Conservation (phyloP, 1,284 basidiomycete species). For the Microbotryum lychnidis-dioicae region DNA sequence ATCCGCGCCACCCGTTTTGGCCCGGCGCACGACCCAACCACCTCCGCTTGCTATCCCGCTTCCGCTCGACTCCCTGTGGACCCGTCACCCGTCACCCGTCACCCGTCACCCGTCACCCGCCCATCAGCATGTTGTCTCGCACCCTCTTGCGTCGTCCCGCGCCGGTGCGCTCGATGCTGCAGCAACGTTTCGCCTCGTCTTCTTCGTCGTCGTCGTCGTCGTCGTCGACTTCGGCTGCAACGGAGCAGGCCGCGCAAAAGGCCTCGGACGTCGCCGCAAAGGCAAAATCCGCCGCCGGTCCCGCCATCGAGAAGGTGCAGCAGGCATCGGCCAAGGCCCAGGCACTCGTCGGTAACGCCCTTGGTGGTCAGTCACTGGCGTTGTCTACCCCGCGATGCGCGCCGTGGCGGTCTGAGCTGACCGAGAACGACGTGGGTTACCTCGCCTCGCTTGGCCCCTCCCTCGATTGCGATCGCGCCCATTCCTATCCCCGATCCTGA, state of each 20-base stretch:
- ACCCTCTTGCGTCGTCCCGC: conserved; percentile 2
- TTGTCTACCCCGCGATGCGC: neutral
- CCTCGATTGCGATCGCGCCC: too few relatives aligned
- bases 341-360: conserved; percentile 52
- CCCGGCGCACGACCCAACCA: neutral
- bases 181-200: conserved; percentile 12
- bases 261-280: conserved; percentile 56
- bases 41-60: neutral
- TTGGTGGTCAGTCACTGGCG: conserved; percentile 54
- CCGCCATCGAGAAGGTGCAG: conserved; percentile 50
- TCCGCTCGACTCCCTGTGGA: neutral
- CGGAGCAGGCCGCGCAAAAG: conserved; percentile 53
- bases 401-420: neutral
- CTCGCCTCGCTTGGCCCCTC: neutral
- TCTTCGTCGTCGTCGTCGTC: conserved; percentile 1
- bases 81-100: too few relatives aligned
- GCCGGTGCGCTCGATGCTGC: neutral
- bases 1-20: neutral
- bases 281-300: conserved; percentile 53
- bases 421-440: neutral
- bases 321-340: conserved; percentile 54
- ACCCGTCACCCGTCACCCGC: too few relatives aligned
- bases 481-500: neutral
- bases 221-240: conserved; percentile 20
- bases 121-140: conserved; percentile 2